A percentile compares a stretch with the other conserved stretches of the same genome.
These are phyloP conservation scores for Chaetomiaceae sp. DNA, from an alignment of 2,329 filamentous ascomycete species.

Conservation along the genomic window DNA sequence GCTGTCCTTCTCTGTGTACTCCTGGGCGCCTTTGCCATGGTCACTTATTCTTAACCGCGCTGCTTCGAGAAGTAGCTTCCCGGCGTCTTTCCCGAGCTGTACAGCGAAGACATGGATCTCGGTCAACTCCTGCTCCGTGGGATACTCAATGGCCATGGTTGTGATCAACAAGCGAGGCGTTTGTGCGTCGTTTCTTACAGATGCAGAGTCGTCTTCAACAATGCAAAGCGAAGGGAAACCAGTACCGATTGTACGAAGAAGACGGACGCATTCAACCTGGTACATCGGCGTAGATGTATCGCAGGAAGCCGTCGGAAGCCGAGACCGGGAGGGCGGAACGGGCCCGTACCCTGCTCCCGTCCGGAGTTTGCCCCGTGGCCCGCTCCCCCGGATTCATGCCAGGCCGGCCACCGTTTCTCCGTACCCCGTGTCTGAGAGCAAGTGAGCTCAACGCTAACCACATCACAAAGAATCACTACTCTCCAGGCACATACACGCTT, in stretches of 20 bases:
- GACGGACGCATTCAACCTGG: neutral
- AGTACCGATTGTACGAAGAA: neutral
- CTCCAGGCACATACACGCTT: no score
- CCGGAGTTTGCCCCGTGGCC: neutral
- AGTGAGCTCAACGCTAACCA: no score
- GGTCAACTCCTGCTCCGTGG: conserved; percentile 45
- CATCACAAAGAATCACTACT: no score
- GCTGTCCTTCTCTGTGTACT: conserved; percentile 62
- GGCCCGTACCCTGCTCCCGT: neutral
- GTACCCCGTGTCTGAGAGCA: neutral
- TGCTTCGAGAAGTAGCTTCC: conserved; percentile 58
- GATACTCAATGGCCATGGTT: conserved; percentile 5
- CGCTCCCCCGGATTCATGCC: conserved; percentile 2
- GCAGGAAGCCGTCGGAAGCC: conserved; percentile 15
- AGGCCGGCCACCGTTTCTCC: neutral
- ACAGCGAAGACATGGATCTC: conserved; percentile 66
- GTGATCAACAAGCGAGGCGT: neutral
- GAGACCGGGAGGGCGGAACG: neutral
- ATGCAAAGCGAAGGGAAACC: no score
- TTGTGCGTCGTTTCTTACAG: neutral
- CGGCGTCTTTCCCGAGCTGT: conserved; percentile 63
- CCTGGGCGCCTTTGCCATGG: conserved; percentile 27
- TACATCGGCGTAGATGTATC: neutral
- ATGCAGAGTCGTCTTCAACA: no score
- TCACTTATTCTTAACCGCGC: conserved; percentile 50